Percentiles rank a stretch among this genome's conserved stretches.
Conservation (phyloP, 2,329 filamentous ascomycete genomes). For the Nemania diffusa region DNA sequence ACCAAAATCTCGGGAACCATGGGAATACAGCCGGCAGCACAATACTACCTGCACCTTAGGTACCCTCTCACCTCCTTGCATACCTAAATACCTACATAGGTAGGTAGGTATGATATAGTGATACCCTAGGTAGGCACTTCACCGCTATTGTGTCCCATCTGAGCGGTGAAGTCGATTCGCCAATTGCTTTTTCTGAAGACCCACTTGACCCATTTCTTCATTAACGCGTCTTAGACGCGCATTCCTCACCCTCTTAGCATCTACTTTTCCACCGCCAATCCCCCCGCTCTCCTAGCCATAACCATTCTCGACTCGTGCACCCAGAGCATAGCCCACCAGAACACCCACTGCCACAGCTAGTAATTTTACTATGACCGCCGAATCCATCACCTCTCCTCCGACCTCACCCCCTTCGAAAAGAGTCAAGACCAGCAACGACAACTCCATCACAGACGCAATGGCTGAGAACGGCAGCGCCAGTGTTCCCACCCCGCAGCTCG, state of each 20-base stretch:
- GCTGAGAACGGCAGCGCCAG: conserved; percentile 42
- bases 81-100: too few species aligned
- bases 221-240: conserved; percentile 40
- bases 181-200: conserved; percentile 34
- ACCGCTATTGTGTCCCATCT: background rate
- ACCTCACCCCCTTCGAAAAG: conserved; percentile 83
- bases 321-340: too few species aligned
- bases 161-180: conserved; percentile 36
- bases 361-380: conserved; percentile 52
- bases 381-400: conserved; percentile 64
- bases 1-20: background rate
- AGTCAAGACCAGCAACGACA: conserved; percentile 68
- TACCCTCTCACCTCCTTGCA: background rate
- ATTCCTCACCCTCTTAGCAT: background rate
- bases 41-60: background rate
- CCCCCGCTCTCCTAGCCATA: conserved; percentile 15
- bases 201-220: conserved; percentile 22
- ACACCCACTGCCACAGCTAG: too few species aligned
- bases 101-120: too few species aligned
- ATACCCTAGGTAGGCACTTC: background rate
- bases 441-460: conserved; percentile 35
- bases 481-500: conserved; percentile 51
- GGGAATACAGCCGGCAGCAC: background rate
- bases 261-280: conserved; percentile 25
- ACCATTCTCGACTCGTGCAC: conserved; percentile 6